These are phyloP conservation scores for Chlorophyllum brunneum DNA, from an alignment of 768 basidiomycete genomes.

Conservation along the genomic window DNA sequence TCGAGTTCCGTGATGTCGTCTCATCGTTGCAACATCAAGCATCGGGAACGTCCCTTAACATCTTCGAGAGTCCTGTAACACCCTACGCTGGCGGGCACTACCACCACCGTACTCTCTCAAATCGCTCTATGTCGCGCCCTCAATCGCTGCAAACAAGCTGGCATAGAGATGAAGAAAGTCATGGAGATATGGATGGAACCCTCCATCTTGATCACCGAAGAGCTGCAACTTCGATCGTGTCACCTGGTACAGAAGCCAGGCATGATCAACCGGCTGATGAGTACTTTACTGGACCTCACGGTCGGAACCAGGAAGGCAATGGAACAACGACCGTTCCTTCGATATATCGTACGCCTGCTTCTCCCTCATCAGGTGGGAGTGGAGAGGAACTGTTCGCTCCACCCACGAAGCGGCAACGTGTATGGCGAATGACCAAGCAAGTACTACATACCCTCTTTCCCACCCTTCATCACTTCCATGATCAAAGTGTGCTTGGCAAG, in stretches of 20 bases:
- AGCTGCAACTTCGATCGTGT: background rate
- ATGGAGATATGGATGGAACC: slow-evolving; percentile 10
- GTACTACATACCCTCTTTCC: slow-evolving; percentile 76
- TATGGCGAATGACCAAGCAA: slow-evolving; percentile 31
- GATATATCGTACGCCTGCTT: slow-evolving; percentile 56
- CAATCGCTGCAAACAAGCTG: slow-evolving; percentile 17
- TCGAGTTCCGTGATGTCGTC: slow-evolving; percentile 94
- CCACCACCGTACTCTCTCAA: slow-evolving; percentile 30
- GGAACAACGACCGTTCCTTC: slow-evolving; percentile 39
- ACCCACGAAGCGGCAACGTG: slow-evolving; percentile 37
- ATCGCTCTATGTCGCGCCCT: slow-evolving; percentile 12
- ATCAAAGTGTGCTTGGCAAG: slow-evolving; percentile 68
- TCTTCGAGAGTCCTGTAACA: slow-evolving; percentile 63
- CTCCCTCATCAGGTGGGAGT: slow-evolving; percentile 38
- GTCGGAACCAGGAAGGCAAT: slow-evolving; percentile 4
- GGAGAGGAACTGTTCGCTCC: slow-evolving; percentile 37
- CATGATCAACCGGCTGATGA: slow-evolving; percentile 11
- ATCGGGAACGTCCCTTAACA: slow-evolving; percentile 48
- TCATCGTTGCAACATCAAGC: slow-evolving; percentile 73
- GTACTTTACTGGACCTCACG: slow-evolving; percentile 12
- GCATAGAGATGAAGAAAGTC: slow-evolving; percentile 25
- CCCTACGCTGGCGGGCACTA: slow-evolving; percentile 80
- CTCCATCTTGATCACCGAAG: slow-evolving; percentile 18
- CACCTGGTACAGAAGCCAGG: background rate
- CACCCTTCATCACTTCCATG: slow-evolving; percentile 67